Percentiles rank a stretch among this genome's conserved stretches.
These are phyloP conservation scores for Aspergillus viridinutans DNA, from an alignment of 2,329 filamentous ascomycete species.

Conservation along the genomic window DNA sequence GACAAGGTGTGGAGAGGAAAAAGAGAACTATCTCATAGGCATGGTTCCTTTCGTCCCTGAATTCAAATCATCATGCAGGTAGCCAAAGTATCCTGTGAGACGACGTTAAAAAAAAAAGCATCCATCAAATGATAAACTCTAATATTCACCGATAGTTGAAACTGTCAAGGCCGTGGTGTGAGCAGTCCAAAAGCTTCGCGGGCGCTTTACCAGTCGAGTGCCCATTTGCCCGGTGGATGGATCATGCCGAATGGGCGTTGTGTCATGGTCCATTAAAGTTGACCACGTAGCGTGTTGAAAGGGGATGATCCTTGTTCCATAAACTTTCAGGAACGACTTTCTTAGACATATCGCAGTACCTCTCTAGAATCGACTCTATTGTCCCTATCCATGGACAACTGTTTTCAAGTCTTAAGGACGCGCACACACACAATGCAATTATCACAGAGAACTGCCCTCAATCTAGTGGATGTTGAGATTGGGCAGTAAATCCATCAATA, in stretches of 20 bases:
- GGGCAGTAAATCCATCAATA: neutral
- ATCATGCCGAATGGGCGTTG: neutral
- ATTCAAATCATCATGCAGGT: neutral
- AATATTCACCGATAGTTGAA: constrained; percentile 13
- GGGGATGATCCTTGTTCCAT: neutral
- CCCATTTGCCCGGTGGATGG: neutral
- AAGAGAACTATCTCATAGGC: neutral
- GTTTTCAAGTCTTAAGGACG: neutral
- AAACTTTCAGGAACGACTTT: neutral
- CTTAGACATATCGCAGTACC: neutral
- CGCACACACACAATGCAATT: neutral
- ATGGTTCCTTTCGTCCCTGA: neutral
- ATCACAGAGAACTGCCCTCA: neutral
- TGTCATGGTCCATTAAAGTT: neutral
- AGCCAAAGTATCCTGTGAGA: neutral
- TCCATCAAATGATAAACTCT: neutral
- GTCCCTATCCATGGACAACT: neutral
- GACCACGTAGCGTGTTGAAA: neutral
- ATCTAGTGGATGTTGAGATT: neutral
- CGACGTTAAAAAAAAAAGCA: neutral
- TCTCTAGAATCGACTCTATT: neutral
- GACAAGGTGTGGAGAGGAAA: neutral
- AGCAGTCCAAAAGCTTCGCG: constrained; percentile 11
- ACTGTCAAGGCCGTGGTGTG: constrained; percentile 1
- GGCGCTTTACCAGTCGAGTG: constrained; percentile 3